Evolutionary conservation across 805 yeast genomes (phyloP).

Genomic region (Saitoella complicata): DNA sequence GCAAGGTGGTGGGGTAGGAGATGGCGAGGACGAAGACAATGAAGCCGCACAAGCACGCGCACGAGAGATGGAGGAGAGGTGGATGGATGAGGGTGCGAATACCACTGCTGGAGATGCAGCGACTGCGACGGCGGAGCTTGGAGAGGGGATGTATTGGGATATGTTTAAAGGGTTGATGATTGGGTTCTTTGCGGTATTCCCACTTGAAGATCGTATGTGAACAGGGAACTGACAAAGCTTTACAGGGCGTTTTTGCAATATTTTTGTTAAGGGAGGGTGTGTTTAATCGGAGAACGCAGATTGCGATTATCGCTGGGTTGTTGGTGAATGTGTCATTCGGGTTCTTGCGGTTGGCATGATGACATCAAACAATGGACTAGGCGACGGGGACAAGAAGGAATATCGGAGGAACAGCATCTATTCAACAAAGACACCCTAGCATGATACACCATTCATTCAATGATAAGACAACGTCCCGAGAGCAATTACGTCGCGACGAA

Average conservation of each 20-base stretch:
- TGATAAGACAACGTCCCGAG: no score
- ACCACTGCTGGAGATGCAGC: not conserved
- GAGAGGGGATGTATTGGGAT: conserved; percentile 39
- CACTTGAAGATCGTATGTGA: no score
- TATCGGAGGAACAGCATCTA: no score
- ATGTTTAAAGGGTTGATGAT: conserved; percentile 50
- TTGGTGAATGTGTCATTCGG: conserved; percentile 55
- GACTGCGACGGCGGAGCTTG: conserved; percentile 12
- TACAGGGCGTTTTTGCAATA: conserved; percentile 51
- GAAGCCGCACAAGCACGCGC: conserved; percentile 38
- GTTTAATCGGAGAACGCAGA: conserved; percentile 44
- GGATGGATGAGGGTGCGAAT: conserved; percentile 19
- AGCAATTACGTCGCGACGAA: no score
- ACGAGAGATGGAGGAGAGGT: conserved; percentile 19
- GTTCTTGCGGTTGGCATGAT: conserved; percentile 26
- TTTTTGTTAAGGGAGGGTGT: conserved; percentile 39
- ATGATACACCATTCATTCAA: no score
- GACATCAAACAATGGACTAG: no score
- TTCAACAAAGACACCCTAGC: no score
- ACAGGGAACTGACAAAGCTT: no score
- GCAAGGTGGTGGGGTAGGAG: conserved; percentile 31
- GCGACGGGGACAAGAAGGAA: no score
- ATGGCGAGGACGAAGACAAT: conserved; percentile 30
- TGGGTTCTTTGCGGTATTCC: conserved; percentile 37
- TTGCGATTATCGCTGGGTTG: conserved; percentile 60